Conservation (phyloP, 2,329 filamentous ascomycete genomes). For the Fusarium sp. region DNA sequence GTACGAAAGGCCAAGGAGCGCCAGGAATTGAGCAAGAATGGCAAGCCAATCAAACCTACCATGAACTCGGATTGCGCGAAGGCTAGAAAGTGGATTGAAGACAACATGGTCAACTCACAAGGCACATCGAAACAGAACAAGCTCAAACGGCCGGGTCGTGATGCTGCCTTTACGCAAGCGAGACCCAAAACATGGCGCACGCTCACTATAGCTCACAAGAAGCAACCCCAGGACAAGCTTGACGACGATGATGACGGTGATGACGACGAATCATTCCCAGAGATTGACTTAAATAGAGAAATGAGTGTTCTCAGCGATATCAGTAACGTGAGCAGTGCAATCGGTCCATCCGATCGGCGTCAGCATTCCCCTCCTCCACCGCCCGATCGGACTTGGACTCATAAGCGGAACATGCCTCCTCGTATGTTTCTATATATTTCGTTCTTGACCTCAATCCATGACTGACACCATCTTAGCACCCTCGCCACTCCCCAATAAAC, state of each 20-base stretch:
- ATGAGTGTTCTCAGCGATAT: neutral
- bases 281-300: neutral
- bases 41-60: neutral
- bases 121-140: neutral
- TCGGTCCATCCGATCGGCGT: neutral
- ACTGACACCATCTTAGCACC: neutral
- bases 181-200: neutral
- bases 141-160: fast-evolving
- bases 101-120: neutral
- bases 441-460: neutral
- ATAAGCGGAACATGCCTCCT: neutral
- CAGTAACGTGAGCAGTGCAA: neutral
- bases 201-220: neutral
- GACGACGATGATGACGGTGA: neutral
- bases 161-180: too few species aligned
- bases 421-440: neutral
- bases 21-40: neutral
- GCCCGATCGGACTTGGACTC: neutral
- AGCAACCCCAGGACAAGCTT: neutral
- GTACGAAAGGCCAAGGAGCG: neutral
- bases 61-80: neutral
- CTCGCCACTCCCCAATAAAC: neutral
- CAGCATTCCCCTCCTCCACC: neutral
- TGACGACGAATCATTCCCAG: neutral
- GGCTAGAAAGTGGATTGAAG: neutral